A percentile compares a stretch with the other conserved stretches of the same genome.
These are phyloP conservation scores for Hypoxylon cercidicola DNA, from an alignment of 495 filamentous ascomycete genomes.

Conservation along the genomic window DNA sequence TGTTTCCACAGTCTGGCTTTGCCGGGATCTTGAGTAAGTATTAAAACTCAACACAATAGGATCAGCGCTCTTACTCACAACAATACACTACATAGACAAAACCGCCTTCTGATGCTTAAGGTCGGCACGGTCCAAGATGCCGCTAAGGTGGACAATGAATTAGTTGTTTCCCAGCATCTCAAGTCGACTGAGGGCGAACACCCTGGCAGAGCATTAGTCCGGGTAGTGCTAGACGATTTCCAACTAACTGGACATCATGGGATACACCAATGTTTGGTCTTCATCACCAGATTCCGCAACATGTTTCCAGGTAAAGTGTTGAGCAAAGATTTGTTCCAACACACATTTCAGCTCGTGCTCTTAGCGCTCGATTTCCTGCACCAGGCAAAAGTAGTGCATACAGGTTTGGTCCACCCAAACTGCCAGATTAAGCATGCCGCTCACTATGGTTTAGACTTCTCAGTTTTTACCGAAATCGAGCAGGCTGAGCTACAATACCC, in stretches of 20 bases:
- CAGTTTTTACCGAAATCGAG: too few species aligned
- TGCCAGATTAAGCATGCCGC: not conserved
- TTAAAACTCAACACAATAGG: too few species aligned
- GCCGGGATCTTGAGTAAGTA: conserved; percentile 49
- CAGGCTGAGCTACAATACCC: conserved; percentile 1
- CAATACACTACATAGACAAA: not conserved
- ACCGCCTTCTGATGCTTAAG: too few species aligned
- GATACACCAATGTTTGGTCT: not conserved
- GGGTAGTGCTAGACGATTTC: too few species aligned
- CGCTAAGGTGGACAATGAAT: too few species aligned
- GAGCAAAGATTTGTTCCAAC: conserved; percentile 3
- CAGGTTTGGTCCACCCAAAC: conserved; percentile 20
- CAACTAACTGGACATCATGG: too few species aligned
- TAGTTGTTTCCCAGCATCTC: too few species aligned
- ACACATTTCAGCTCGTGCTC: conserved; percentile 14
- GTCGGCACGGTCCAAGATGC: too few species aligned
- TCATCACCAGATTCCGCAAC: not conserved
- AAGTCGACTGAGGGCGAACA: too few species aligned
- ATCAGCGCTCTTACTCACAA: not conserved
- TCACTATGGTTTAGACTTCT: not conserved
- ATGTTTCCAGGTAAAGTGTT: not conserved
- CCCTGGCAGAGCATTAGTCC: too few species aligned
- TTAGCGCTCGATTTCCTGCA: conserved; percentile 35
- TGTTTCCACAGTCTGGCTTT: conserved; percentile 60
- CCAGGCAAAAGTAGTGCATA: conserved; percentile 25